A percentile compares a stretch with the other conserved stretches of the same genome.
These are phyloP conservation scores for Alternaria solani DNA, from an alignment of 2,329 filamentous ascomycete species.

Conservation along the genomic window DNA sequence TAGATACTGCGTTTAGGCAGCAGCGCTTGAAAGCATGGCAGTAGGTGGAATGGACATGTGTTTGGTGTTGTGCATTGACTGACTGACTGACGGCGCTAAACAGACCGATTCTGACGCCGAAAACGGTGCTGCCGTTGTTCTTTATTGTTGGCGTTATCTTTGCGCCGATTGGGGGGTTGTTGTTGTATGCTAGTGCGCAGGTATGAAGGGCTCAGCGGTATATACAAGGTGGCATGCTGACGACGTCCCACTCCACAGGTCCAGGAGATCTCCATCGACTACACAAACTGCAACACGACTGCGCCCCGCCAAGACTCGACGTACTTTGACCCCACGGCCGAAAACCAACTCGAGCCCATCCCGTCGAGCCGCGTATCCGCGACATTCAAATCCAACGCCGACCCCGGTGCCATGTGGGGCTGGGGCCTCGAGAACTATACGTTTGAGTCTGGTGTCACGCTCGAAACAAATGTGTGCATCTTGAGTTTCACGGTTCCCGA, in stretches of 20 bases:
- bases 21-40: conserved; percentile 99
- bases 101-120: conserved; percentile 92
- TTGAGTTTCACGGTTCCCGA: conserved; percentile 83
- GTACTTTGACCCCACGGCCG: conserved; percentile 20
- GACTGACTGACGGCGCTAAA: conserved; percentile 49
- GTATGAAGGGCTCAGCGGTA: conserved; percentile 58
- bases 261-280: conserved; percentile 90
- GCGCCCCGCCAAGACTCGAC: conserved; percentile 55
- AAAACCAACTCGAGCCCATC: conserved; percentile 59
- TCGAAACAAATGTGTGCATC: conserved; percentile 66
- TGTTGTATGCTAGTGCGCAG: conserved; percentile 84
- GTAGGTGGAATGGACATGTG: no score
- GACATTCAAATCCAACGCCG: conserved; percentile 71
- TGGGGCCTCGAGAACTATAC: conserved; percentile 49
- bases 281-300: conserved; percentile 75
- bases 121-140: conserved; percentile 90
- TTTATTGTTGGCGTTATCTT: conserved; percentile 92
- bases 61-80: no score
- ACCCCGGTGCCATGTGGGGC: conserved; percentile 45
- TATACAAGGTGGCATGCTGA: conserved; percentile 17
- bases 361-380: conserved; percentile 66
- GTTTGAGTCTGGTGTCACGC: conserved; percentile 27
- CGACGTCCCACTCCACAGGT: conserved; percentile 63
- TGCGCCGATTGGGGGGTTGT: conserved; percentile 85
- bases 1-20: conserved; percentile 96